Conservation (phyloP, 2,329 filamentous ascomycete species). For the Penicillium frequentans region DNA sequence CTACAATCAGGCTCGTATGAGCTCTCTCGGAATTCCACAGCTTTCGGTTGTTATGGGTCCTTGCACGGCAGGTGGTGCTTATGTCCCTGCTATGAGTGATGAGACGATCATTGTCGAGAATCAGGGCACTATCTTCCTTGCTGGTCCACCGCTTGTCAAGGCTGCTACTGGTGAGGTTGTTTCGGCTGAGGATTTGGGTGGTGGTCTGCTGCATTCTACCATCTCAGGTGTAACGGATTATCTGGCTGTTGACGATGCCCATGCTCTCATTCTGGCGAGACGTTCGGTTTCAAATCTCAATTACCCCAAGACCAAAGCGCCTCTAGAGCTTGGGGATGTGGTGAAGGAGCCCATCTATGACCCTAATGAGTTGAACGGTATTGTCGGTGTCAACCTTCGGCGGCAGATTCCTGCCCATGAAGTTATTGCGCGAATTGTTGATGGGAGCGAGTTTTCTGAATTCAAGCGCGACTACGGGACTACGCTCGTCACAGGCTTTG, state of each 20-base stretch:
- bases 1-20: slow-evolving; percentile 97
- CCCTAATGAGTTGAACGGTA: slow-evolving; percentile 76
- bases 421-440: slow-evolving; percentile 88
- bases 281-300: slow-evolving; percentile 86
- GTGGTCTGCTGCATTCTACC: slow-evolving; percentile 84
- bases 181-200: slow-evolving; percentile 85
- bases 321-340: slow-evolving; percentile 26
- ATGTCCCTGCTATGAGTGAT: slow-evolving; percentile 96
- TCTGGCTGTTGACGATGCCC: slow-evolving; percentile 88
- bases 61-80: slow-evolving; percentile 92
- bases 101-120: slow-evolving; percentile 95
- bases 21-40: slow-evolving; percentile 81
- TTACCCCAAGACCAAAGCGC: slow-evolving; percentile 62
- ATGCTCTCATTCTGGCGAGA: slow-evolving; percentile 82
- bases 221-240: slow-evolving; percentile 95
- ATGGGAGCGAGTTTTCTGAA: slow-evolving; percentile 85
- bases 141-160: slow-evolving; percentile 90
- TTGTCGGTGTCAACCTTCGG: slow-evolving; percentile 86
- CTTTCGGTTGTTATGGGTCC: slow-evolving; percentile 96
- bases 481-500: slow-evolving; percentile 90
- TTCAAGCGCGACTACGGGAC: slow-evolving; percentile 92
- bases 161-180: slow-evolving; percentile 93
- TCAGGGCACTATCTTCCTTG: slow-evolving; percentile 96
- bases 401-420: slow-evolving; percentile 83
- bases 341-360: slow-evolving; percentile 79